Percentiles rank a stretch among this genome's conserved stretches.
These are phyloP conservation scores for Tulasnella sp. DNA, from an alignment of 768 basidiomycete species.

Conservation along the genomic window DNA sequence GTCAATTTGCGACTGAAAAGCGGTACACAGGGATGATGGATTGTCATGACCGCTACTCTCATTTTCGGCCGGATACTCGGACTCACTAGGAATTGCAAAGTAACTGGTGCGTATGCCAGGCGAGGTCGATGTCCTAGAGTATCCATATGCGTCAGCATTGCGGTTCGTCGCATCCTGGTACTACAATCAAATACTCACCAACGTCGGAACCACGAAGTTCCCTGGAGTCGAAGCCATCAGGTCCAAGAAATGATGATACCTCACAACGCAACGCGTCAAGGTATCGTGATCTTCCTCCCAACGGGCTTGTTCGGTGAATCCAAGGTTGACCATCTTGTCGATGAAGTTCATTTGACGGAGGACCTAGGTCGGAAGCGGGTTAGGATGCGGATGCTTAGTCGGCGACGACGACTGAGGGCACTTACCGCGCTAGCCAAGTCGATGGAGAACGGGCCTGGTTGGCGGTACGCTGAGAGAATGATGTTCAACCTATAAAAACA, in stretches of 20 bases:
- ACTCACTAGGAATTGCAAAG: conserved; percentile 46
- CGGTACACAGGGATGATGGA: conserved; percentile 12
- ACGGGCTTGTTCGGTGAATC: conserved; percentile 26
- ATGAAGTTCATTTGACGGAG: conserved; percentile 30
- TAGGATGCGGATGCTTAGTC: neutral
- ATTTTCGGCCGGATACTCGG: too few species aligned
- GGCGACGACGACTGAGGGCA: too few species aligned
- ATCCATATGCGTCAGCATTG: neutral
- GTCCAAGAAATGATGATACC: conserved; percentile 31
- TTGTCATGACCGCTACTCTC: too few species aligned
- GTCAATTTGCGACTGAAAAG: neutral
- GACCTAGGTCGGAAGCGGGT: conserved; percentile 13
- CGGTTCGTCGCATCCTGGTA: neutral
- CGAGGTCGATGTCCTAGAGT: conserved; percentile 29
- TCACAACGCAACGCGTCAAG: conserved; percentile 26
- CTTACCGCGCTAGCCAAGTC: conserved; percentile 27
- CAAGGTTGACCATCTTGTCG: conserved; percentile 29
- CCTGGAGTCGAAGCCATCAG: conserved; percentile 24
- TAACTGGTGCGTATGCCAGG: conserved; percentile 31
- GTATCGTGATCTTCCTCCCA: conserved; percentile 35
- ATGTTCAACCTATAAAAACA: conserved; percentile 65
- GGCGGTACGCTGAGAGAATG: conserved; percentile 71
- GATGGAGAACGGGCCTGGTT: conserved; percentile 46
- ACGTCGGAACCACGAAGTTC: conserved; percentile 28
- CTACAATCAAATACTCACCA: conserved; percentile 11